Evolutionary conservation across 768 basidiomycete species (phyloP).

Genomic region (Amylocystis lapponica): DNA sequence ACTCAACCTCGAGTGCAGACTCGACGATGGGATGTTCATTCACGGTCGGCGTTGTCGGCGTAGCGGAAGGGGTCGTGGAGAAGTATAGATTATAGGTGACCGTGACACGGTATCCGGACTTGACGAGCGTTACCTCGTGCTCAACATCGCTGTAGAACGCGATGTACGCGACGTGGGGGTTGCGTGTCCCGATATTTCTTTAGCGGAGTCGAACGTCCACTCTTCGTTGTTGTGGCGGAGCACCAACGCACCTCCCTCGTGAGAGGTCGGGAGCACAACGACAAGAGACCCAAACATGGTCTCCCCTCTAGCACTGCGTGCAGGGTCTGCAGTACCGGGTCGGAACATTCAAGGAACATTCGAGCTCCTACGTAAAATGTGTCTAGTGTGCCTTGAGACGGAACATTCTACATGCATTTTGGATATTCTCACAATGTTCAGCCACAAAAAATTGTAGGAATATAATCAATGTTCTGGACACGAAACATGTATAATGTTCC

Average conservation of each 20-base stretch:
- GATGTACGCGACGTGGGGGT: constrained; percentile 28
- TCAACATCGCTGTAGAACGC: constrained; percentile 42
- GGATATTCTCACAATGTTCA: too few species aligned
- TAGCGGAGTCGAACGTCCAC: constrained; percentile 34
- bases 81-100: constrained; percentile 38
- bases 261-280: constrained; percentile 38
- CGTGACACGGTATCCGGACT: constrained; percentile 37
- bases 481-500: too few species aligned
- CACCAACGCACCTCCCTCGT: constrained; percentile 39
- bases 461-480: too few species aligned
- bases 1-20: background rate
- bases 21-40: constrained; percentile 29
- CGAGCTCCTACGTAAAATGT: too few species aligned
- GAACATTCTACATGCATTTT: too few species aligned
- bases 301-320: constrained; percentile 31
- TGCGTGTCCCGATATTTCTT: constrained; percentile 7
- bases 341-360: too few species aligned
- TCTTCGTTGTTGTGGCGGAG: constrained; percentile 25
- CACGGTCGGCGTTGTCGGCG: constrained; percentile 34
- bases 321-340: too few species aligned
- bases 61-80: constrained; percentile 1
- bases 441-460: too few species aligned
- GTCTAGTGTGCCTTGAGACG: too few species aligned
- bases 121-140: constrained; percentile 38
- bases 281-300: constrained; percentile 50